Conservation (phyloP, 768 basidiomycete genomes). For the Coprinopsis marcescibilis region DNA sequence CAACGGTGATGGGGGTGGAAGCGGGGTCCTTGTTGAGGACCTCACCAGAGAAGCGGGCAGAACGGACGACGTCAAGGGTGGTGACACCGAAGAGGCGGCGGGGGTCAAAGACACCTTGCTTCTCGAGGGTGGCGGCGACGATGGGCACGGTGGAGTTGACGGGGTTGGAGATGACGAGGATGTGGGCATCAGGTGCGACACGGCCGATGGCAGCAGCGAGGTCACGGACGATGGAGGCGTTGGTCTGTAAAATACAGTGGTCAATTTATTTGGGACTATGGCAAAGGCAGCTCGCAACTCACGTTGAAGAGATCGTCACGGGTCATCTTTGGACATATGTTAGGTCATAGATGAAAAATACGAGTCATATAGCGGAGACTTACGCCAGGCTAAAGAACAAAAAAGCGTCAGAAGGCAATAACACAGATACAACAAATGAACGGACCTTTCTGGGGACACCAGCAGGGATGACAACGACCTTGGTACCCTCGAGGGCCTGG, state of each 20-base stretch:
- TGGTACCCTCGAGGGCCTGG: constrained; percentile 79
- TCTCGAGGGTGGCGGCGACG: constrained; percentile 85
- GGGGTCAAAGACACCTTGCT: constrained; percentile 90
- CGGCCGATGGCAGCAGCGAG: constrained; percentile 86
- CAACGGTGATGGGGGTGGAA: constrained; percentile 72
- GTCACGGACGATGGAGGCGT: constrained; percentile 96
- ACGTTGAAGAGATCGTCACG: constrained; percentile 96
- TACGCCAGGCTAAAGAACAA: constrained; percentile 78
- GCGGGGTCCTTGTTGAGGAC: constrained; percentile 60
- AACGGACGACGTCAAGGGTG: constrained; percentile 96
- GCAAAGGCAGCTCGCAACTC: constrained; percentile 28
- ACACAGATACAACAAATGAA: constrained; percentile 14
- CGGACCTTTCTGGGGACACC: constrained; percentile 96
- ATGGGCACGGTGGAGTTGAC: constrained; percentile 99
- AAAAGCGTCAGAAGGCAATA: constrained; percentile 21
- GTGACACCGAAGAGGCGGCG: constrained; percentile 91
- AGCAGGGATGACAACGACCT: constrained; percentile 96
- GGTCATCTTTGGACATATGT: constrained; percentile 65
- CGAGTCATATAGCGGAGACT: constrained; percentile 29
- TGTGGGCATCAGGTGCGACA: constrained; percentile 83
- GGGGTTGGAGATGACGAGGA: constrained; percentile 98
- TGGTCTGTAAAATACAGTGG: constrained; percentile 57
- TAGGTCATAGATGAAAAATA: constrained; percentile 7
- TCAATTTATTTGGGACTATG: neutral
- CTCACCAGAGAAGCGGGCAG: constrained; percentile 82